A percentile compares a stretch with the other conserved stretches of the same genome.
These are phyloP conservation scores for Tetraselmis chui DNA, from an alignment of 139 green algal genomes.

Conservation along the genomic window DNA sequence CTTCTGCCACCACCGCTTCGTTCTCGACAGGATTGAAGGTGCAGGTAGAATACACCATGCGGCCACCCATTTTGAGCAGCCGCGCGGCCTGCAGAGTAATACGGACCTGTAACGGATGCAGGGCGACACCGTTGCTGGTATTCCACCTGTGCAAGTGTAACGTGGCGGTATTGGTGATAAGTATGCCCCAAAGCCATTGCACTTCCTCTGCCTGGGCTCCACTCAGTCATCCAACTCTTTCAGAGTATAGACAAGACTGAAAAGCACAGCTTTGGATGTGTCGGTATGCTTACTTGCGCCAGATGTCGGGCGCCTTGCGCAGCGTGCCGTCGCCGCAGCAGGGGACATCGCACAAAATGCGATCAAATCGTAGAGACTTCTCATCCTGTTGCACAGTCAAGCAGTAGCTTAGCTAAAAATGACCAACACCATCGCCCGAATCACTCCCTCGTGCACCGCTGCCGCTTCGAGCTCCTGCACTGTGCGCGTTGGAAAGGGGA, in stretches of 20 bases:
- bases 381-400: conserved; percentile 45
- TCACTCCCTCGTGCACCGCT: neutral
- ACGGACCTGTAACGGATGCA: conserved; percentile 85
- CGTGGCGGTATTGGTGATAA: too few relatives aligned
- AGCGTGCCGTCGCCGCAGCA: conserved; percentile 96
- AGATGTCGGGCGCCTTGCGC: conserved; percentile 96
- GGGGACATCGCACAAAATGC: conserved; percentile 95
- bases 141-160: conserved; percentile 29
- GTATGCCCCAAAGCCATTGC: too few relatives aligned
- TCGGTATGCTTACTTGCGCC: conserved; percentile 52
- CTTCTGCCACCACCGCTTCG: conserved; percentile 94
- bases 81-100: conserved; percentile 76
- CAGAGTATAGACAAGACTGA: too few relatives aligned
- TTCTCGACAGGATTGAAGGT: conserved; percentile 98
- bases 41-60: conserved; percentile 97
- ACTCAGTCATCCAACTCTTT: too few relatives aligned
- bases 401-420: conserved; percentile 1
- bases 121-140: conserved; percentile 64
- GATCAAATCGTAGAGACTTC: conserved; percentile 67
- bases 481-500: too few relatives aligned
- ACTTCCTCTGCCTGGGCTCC: too few relatives aligned
- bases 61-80: conserved; percentile 83
- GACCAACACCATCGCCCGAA: neutral
- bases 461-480: conserved; percentile 3
- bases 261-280: neutral